phyloP scores from a whole-genome alignment of 2,329 filamentous ascomycete genomes.

The Alternaria brassicae region DNA sequence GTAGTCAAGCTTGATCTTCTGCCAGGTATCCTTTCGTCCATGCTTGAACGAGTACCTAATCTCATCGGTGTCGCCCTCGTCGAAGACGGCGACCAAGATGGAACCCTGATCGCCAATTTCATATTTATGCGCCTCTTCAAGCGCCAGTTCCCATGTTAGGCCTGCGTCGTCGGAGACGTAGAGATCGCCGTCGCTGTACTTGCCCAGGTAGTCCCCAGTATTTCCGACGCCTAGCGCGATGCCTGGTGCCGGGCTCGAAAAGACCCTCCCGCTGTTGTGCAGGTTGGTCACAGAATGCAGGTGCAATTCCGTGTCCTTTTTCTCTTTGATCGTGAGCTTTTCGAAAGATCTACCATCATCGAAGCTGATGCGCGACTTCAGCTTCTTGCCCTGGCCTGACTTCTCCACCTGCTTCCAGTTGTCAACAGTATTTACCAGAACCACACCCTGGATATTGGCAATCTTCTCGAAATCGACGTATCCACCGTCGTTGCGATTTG shows the following conservation, averaged over 20 bases:
- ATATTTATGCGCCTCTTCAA: constrained; percentile 88
- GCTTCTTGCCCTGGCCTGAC: constrained; percentile 65
- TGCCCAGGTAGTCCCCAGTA: constrained; percentile 74
- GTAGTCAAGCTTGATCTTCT: constrained; percentile 70
- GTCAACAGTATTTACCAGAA: constrained; percentile 85
- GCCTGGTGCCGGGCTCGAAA: constrained; percentile 91
- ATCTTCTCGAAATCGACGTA: constrained; percentile 96
- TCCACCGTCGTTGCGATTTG: constrained; percentile 78
- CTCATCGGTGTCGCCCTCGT: constrained; percentile 67
- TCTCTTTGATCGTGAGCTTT: constrained; percentile 70
- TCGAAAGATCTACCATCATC: constrained; percentile 92
- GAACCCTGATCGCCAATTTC: constrained; percentile 95
- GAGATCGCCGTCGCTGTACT: constrained; percentile 76
- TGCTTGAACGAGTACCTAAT: constrained; percentile 87
- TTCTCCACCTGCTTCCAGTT: constrained; percentile 78
- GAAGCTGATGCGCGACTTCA: constrained; percentile 86
- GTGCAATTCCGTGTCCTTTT: constrained; percentile 73
- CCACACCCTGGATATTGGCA: constrained; percentile 87
- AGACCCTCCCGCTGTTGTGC: constrained; percentile 82
- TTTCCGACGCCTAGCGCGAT: constrained; percentile 95
- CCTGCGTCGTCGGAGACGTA: constrained; percentile 93
- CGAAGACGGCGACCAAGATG: constrained; percentile 81
- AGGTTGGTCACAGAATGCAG: constrained; percentile 91
- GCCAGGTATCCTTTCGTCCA: constrained; percentile 76
- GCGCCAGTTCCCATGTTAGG: constrained; percentile 77